Conservation (phyloP, 2,329 filamentous ascomycete species). For the Clonostachys solani region DNA sequence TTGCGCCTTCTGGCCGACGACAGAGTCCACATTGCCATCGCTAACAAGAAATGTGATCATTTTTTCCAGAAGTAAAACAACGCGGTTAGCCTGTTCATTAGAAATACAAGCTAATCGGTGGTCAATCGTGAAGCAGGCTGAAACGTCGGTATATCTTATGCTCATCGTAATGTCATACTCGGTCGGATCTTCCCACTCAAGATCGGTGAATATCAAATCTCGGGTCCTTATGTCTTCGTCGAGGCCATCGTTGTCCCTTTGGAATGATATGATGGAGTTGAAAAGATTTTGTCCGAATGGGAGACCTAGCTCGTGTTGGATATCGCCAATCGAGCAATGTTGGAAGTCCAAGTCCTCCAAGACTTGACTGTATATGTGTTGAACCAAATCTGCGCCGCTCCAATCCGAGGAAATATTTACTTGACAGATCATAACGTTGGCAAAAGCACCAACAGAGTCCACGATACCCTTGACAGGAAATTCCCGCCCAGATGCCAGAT, state of each 20-base stretch:
- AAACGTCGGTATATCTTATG: no score
- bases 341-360: conserved; percentile 1
- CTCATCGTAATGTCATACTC: conserved; percentile 14
- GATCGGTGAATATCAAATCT: no score
- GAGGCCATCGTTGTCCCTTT: not conserved
- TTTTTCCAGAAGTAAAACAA: no score
- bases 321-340: conserved; percentile 2
- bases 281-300: conserved; percentile 5
- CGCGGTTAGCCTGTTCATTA: no score
- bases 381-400: not conserved
- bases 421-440: conserved; percentile 47
- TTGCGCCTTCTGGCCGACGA: no score
- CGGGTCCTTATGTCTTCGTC: no score
- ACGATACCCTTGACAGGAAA: conserved; percentile 3
- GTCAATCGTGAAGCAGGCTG: no score
- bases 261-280: conserved; percentile 7
- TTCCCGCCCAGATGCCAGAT: conserved; percentile 6
- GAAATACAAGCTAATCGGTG: no score
- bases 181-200: conserved; percentile 4
- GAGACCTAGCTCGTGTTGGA: conserved; percentile 2
- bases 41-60: no score
- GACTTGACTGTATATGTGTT: conserved; percentile 14
- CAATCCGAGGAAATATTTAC: not conserved
- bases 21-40: no score
- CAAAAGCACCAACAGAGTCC: conserved; percentile 24